Conservation (phyloP, 140 eudicot genomes). For the Oenanthe javanica region DNA sequence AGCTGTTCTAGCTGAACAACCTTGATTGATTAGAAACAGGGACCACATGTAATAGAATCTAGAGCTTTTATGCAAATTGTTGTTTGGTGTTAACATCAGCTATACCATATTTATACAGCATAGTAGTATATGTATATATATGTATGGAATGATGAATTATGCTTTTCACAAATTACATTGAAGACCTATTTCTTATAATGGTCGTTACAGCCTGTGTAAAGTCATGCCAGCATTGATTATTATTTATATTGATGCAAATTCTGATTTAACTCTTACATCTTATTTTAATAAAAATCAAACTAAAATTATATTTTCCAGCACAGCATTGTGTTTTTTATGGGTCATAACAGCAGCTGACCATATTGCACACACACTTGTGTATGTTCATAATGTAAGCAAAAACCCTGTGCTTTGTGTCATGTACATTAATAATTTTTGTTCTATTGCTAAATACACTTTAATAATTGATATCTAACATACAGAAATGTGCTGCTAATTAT, state of each 20-base stretch:
- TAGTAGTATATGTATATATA: neutral
- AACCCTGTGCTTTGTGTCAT: neutral
- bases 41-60: neutral
- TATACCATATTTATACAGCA: neutral
- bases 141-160: neutral
- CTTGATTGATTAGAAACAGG: conserved; percentile 2
- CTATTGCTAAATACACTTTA: no score
- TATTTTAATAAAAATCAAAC: neutral
- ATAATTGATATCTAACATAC: neutral
- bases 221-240: neutral
- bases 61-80: neutral
- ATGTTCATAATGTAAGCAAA: neutral
- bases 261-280: neutral
- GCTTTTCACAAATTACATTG: neutral
- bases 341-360: neutral
- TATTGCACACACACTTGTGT: neutral
- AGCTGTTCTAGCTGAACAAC: neutral
- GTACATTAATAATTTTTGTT: no score
- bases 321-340: neutral
- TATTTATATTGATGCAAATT: neutral
- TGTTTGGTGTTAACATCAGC: conserved; percentile 3
- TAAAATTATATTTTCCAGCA: neutral
- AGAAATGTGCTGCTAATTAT: neutral
- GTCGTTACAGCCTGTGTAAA: neutral
- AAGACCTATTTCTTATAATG: neutral